Conservation (phyloP, 2,329 filamentous ascomycete species). For the Aspergillus sp. region DNA sequence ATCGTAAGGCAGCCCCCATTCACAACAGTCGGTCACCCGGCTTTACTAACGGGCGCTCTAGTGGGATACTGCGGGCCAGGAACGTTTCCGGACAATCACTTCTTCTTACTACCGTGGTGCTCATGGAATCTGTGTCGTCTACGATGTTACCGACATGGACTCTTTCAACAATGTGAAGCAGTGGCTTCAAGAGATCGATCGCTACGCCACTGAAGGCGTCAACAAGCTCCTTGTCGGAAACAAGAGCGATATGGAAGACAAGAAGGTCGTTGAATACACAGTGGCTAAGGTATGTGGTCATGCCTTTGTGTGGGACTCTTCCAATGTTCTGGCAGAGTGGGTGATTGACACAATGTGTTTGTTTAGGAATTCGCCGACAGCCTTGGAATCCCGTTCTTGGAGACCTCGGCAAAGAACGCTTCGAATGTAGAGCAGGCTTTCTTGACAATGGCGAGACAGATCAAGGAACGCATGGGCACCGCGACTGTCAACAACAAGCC, state of each 20-base stretch:
- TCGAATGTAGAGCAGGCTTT: conserved; percentile 99
- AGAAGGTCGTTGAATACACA: conserved; percentile 99
- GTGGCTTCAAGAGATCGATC: conserved; percentile 99
- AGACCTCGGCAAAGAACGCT: conserved; percentile 99
- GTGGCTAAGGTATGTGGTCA: conserved; percentile 81
- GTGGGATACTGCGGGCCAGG: conserved; percentile 99
- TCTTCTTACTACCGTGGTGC: conserved; percentile 99
- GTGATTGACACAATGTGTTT: conserved; percentile 12
- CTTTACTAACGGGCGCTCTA: conserved; percentile 45
- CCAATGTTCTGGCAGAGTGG: not conserved
- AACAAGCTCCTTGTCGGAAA: conserved; percentile 99
- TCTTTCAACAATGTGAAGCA: conserved; percentile 99
- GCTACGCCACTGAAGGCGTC: conserved; percentile 97
- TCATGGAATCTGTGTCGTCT: conserved; percentile 98
- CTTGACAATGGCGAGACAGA: conserved; percentile 99
- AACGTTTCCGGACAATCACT: conserved; percentile 99
- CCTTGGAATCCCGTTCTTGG: conserved; percentile 97
- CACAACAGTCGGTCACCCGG: not conserved
- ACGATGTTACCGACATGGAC: conserved; percentile 99
- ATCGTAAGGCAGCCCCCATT: conserved; percentile 66
- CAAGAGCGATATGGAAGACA: conserved; percentile 99
- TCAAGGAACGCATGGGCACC: conserved; percentile 99
- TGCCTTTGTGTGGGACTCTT: not conserved
- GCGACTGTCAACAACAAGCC: conserved; percentile 98
- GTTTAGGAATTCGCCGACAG: conserved; percentile 95